phyloP scores from a whole-genome alignment of 306 rosid species.

The Mimosa pudica region DNA sequence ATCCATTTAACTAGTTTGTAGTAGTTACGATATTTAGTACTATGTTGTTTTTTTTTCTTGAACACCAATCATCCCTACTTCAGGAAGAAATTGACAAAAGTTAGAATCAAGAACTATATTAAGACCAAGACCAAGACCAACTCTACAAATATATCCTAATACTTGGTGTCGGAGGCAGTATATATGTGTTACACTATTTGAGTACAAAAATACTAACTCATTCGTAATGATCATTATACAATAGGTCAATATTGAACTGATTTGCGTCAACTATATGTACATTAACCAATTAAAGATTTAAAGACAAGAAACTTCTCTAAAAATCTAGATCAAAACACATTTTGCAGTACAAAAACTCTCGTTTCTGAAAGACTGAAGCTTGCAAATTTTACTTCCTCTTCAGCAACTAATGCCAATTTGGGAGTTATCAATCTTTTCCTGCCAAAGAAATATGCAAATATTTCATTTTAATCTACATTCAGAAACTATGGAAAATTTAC shows the following conservation, averaged over 20 bases:
- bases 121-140: too few relatives aligned
- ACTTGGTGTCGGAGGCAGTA: not conserved
- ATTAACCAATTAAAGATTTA: not conserved
- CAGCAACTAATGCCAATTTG: not conserved
- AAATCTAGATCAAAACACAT: not conserved
- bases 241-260: not conserved
- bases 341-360: not conserved
- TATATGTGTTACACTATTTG: not conserved
- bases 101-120: too few relatives aligned
- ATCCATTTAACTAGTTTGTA: too few relatives aligned
- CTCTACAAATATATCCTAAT: too few relatives aligned
- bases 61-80: too few relatives aligned
- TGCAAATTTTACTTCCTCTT: not conserved
- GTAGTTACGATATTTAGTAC: too few relatives aligned
- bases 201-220: not conserved
- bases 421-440: conserved; percentile 43
- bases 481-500: conserved; percentile 8
- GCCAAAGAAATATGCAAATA: conserved; percentile 36
- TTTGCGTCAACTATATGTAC: not conserved
- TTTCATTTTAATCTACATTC: conserved; percentile 32
- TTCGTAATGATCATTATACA: not conserved
- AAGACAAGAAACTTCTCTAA: not conserved
- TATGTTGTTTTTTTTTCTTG: too few relatives aligned
- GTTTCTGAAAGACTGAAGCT: not conserved
- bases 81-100: too few relatives aligned